Evolutionary conservation across 2,329 filamentous ascomycete species (phyloP).

Genomic region (Meredithiella fracta): DNA sequence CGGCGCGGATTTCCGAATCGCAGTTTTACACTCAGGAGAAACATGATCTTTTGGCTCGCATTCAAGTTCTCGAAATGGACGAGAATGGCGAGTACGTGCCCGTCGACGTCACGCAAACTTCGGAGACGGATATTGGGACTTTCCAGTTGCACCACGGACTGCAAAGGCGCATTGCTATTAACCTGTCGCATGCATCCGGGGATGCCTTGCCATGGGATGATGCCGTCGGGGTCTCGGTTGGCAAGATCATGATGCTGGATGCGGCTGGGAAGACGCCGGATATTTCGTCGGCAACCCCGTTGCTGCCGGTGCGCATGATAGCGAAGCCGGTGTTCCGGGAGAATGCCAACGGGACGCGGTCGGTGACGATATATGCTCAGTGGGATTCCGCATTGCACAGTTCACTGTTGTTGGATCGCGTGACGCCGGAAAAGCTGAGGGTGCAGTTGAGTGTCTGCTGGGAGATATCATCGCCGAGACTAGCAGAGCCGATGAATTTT

Average conservation of each 20-base stretch:
- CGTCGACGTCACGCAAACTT: constrained; percentile 79
- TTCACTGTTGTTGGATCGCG: constrained; percentile 82
- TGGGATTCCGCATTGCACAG: constrained; percentile 93
- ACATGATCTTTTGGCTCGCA: constrained; percentile 75
- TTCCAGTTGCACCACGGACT: constrained; percentile 93
- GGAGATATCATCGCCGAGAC: constrained; percentile 68
- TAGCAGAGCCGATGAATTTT: constrained; percentile 81
- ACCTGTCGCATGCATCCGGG: constrained; percentile 79
- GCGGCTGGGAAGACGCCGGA: constrained; percentile 72
- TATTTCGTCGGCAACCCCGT: constrained; percentile 48
- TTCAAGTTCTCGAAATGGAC: constrained; percentile 81
- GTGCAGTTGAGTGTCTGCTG: constrained; percentile 78
- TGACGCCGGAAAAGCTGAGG: constrained; percentile 80
- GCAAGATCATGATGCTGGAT: constrained; percentile 69
- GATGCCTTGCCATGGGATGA: constrained; percentile 81
- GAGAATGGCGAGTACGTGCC: constrained; percentile 83
- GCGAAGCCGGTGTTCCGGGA: constrained; percentile 64
- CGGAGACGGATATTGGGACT: constrained; percentile 68
- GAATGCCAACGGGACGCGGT: constrained; percentile 79
- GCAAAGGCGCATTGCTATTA: constrained; percentile 73
- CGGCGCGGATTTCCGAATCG: constrained; percentile 62
- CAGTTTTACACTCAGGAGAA: constrained; percentile 89
- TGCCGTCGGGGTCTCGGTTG: constrained; percentile 58
- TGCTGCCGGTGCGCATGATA: constrained; percentile 57
- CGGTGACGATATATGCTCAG: constrained; percentile 72